These are phyloP conservation scores for Phytophthora sansomeana DNA, from an alignment of 352 stramenopile species.

Conservation along the genomic window DNA sequence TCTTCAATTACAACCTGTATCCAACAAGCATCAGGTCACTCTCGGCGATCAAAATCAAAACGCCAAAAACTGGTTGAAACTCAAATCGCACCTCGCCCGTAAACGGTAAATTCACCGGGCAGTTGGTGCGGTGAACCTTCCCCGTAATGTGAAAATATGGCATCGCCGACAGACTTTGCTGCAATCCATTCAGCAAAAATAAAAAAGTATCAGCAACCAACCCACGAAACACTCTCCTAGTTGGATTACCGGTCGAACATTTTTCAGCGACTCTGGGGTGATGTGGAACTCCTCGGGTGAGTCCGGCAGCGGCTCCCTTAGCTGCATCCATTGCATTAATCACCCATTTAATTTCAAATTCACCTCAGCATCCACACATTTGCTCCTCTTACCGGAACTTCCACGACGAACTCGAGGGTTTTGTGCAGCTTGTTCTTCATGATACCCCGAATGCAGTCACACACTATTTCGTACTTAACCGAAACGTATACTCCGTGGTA, in stretches of 20 bases:
- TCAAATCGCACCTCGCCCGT: constrained; percentile 77
- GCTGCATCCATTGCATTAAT: constrained; percentile 30
- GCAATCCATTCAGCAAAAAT: constrained; percentile 3
- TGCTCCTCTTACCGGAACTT: constrained; percentile 72
- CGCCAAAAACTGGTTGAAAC: not conserved
- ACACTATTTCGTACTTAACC: constrained; percentile 91
- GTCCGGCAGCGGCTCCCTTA: constrained; percentile 65
- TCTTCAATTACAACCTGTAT: constrained; percentile 80
- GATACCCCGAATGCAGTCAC: constrained; percentile 85
- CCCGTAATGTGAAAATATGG: constrained; percentile 86
- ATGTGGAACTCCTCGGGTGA: constrained; percentile 83
- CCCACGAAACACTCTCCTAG: not conserved
- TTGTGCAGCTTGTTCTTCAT: constrained; percentile 90
- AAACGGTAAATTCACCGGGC: constrained; percentile 90
- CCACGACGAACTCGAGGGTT: constrained; percentile 92
- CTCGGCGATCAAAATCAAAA: not conserved
- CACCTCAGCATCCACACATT: not conserved
- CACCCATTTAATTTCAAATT: not conserved
- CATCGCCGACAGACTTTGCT: constrained; percentile 67
- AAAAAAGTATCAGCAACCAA: constrained; percentile 9
- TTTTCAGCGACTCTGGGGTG: constrained; percentile 86
- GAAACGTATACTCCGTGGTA: constrained; percentile 94
- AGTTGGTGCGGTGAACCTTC: constrained; percentile 89
- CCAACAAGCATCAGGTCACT: not conserved
- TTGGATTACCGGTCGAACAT: constrained; percentile 60